Percentiles rank a stretch among this genome's conserved stretches.
Evolutionary conservation across 305 asterid genomes (phyloP).

Genomic region (Solanum hybrid): DNA sequence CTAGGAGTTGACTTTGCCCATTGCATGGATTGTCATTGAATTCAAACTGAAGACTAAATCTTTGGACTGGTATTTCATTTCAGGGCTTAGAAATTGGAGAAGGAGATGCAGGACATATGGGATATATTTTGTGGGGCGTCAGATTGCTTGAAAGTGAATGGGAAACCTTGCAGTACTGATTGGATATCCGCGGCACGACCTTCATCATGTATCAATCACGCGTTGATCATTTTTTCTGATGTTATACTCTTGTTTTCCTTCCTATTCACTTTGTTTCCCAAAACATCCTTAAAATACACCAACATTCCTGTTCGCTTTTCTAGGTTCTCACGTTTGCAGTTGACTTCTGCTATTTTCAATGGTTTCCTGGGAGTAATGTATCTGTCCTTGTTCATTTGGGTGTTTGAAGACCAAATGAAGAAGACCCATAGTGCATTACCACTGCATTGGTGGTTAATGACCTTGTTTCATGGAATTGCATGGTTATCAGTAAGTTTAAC

Average conservation of each 20-base stretch:
- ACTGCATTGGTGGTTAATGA: slow-evolving; percentile 51
- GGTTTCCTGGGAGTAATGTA: slow-evolving; percentile 48
- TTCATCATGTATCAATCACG: slow-evolving; percentile 32
- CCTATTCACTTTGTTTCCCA: slow-evolving; percentile 2
- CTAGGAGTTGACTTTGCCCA: background rate
- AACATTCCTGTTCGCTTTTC: background rate
- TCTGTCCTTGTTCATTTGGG: slow-evolving; percentile 46
- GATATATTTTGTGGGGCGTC: slow-evolving; percentile 22
- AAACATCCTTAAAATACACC: slow-evolving; percentile 23
- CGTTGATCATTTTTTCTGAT: slow-evolving; percentile 25
- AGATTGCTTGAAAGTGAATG: background rate
- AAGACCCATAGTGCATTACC: slow-evolving; percentile 27
- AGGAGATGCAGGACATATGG: slow-evolving; percentile 32
- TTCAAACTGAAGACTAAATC: background rate
- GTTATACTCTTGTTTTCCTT: slow-evolving; percentile 26
- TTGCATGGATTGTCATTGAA: background rate
- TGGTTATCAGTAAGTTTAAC: slow-evolving; percentile 51
- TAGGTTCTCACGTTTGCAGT: slow-evolving; percentile 39
- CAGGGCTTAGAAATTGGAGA: slow-evolving; percentile 3
- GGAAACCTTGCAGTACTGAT: slow-evolving; percentile 12
- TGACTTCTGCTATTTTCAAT: slow-evolving; percentile 46
- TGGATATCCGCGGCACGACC: slow-evolving; percentile 6
- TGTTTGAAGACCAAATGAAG: slow-evolving; percentile 30
- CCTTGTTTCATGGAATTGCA: slow-evolving; percentile 50
- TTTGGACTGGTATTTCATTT: background rate